phyloP scores from a whole-genome alignment of 2,329 filamentous ascomycete species.

The Nectriaceae sp. region DNA sequence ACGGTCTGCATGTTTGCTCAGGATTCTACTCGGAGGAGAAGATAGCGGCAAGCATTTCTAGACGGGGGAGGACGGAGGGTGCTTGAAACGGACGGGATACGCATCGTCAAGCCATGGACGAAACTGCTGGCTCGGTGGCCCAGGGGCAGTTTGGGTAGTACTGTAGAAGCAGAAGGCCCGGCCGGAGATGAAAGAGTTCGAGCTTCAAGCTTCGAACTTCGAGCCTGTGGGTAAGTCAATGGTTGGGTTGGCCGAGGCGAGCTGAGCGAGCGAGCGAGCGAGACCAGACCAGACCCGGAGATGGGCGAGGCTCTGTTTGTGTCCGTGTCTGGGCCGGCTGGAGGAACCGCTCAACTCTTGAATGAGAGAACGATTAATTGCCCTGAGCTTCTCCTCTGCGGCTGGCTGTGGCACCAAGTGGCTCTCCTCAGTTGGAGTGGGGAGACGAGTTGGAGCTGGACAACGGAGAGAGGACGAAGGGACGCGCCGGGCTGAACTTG shows the following conservation, averaged over 20 bases:
- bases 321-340: not conserved
- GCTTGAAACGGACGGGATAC: conserved; percentile 28
- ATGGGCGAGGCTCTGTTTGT: not conserved
- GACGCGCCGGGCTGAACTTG: conserved; percentile 24
- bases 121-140: conserved; percentile 10
- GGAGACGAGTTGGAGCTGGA: conserved; percentile 2
- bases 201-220: no score
- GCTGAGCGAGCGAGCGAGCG: not conserved
- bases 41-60: conserved; percentile 39
- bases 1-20: conserved; percentile 55
- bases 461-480: conserved; percentile 13
- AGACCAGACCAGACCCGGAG: not conserved
- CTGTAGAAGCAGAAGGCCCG: not conserved
- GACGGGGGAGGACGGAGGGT: conserved; percentile 27
- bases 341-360: not conserved
- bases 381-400: not conserved
- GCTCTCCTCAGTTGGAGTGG: conserved; percentile 2
- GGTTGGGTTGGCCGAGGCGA: no score
- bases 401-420: not conserved
- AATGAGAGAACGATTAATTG: not conserved
- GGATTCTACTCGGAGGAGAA: conserved; percentile 40
- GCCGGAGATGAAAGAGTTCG: not conserved
- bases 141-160: not conserved
- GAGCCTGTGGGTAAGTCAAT: no score
- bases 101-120: conserved; percentile 32